phyloP scores from a whole-genome alignment of 768 basidiomycete species.

The Amanita rubescens region DNA sequence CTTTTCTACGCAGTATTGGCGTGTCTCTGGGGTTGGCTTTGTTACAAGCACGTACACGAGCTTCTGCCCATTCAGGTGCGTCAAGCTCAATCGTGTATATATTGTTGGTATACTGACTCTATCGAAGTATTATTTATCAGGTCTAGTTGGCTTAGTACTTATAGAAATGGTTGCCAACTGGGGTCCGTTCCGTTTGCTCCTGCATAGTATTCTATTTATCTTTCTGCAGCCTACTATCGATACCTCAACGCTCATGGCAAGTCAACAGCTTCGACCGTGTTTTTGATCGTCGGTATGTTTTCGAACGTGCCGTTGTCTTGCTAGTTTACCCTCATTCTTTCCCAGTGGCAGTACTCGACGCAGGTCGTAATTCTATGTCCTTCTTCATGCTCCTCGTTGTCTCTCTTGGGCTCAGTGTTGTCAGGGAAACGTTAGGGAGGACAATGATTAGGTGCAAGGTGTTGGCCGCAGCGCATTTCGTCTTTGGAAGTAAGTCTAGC shows the following conservation, averaged over 20 bases:
- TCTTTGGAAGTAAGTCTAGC: constrained; percentile 80
- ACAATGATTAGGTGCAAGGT: constrained; percentile 82
- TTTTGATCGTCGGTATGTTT: constrained; percentile 81
- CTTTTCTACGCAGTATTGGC: constrained; percentile 68
- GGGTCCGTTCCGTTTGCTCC: constrained; percentile 39
- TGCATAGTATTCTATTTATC: constrained; percentile 5
- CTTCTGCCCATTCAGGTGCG: constrained; percentile 82
- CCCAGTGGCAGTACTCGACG: constrained; percentile 88
- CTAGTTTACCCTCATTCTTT: constrained; percentile 7
- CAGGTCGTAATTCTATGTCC: constrained; percentile 87
- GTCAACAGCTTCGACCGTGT: constrained; percentile 69
- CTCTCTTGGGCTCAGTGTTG: constrained; percentile 86
- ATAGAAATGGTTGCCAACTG: constrained; percentile 94
- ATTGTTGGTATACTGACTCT: background rate
- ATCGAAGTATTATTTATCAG: constrained; percentile 81
- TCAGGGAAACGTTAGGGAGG: constrained; percentile 77
- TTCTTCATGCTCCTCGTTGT: constrained; percentile 95
- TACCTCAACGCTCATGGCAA: constrained; percentile 87
- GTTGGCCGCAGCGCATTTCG: constrained; percentile 78
- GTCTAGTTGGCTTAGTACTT: constrained; percentile 76
- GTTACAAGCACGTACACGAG: constrained; percentile 73
- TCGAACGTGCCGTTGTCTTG: background rate
- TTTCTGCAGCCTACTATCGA: constrained; percentile 71
- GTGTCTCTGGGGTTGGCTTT: constrained; percentile 74
- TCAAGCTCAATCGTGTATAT: background rate